A percentile compares a stretch with the other conserved stretches of the same genome.
Evolutionary conservation across 2,329 filamentous ascomycete species (phyloP).

Genomic region (Didymella glomerata): DNA sequence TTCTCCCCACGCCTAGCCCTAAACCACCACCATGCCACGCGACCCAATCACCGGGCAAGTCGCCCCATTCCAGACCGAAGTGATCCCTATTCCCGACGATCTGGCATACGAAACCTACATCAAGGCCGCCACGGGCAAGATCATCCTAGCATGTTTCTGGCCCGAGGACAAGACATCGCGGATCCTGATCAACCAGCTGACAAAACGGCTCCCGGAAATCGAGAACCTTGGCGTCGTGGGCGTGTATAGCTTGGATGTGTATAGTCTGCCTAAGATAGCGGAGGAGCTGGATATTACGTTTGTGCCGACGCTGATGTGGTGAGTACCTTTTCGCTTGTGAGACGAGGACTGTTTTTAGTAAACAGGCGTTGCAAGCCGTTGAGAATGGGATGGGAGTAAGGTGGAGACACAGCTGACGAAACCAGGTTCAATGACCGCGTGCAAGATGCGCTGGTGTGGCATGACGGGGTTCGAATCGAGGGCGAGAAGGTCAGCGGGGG

Average conservation of each 20-base stretch:
- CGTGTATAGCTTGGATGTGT: slow-evolving; percentile 37
- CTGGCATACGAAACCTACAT: slow-evolving; percentile 30
- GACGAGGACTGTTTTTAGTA: no score
- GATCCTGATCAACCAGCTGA: slow-evolving; percentile 24
- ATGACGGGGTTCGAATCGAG: slow-evolving; percentile 34
- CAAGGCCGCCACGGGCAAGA: slow-evolving; percentile 30
- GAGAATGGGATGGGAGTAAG: no score
- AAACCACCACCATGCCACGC: slow-evolving; percentile 1
- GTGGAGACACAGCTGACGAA: neutral
- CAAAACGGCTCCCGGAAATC: slow-evolving; percentile 29
- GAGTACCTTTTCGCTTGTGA: neutral
- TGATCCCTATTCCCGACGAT: slow-evolving; percentile 23
- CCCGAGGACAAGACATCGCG: slow-evolving; percentile 33
- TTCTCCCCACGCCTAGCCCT: no score
- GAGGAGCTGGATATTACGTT: slow-evolving; percentile 33
- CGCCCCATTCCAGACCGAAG: slow-evolving; percentile 24
- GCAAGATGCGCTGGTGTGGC: slow-evolving; percentile 37
- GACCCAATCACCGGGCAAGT: slow-evolving; percentile 10
- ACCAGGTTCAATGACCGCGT: slow-evolving; percentile 30
- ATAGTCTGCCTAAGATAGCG: slow-evolving; percentile 33
- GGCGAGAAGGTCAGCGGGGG: slow-evolving; percentile 36
- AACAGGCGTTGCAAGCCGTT: no score
- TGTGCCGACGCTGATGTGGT: slow-evolving; percentile 39
- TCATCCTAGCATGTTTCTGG: slow-evolving; percentile 35
- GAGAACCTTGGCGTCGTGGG: slow-evolving; percentile 25